A percentile compares a stretch with the other conserved stretches of the same genome.
Conservation (phyloP, 768 basidiomycete species). For the Lentinula sp. region DNA sequence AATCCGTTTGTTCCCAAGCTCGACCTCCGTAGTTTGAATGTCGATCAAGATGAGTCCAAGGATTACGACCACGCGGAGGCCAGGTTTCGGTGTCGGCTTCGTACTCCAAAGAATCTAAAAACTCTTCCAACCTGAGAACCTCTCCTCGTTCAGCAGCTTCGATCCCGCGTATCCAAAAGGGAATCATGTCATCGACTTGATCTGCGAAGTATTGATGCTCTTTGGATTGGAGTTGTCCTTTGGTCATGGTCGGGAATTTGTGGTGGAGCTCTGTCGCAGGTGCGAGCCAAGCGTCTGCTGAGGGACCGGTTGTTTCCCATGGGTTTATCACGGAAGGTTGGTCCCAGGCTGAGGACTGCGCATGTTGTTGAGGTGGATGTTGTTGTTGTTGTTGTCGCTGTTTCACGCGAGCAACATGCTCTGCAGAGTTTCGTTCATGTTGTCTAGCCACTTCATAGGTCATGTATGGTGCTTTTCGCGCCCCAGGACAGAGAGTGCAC, state of each 20-base stretch:
- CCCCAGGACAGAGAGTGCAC: neutral
- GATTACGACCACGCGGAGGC: constrained; percentile 7
- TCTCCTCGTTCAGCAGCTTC: constrained; percentile 41
- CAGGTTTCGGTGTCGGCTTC: constrained; percentile 24
- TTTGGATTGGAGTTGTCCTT: neutral
- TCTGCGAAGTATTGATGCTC: constrained; percentile 26
- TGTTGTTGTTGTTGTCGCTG: neutral
- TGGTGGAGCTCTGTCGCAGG: constrained; percentile 11
- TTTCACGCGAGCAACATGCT: constrained; percentile 7
- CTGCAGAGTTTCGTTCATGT: constrained; percentile 18
- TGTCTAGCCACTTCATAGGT: constrained; percentile 15
- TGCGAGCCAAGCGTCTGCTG: neutral
- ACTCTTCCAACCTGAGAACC: constrained; percentile 36
- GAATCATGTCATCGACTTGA: constrained; percentile 41
- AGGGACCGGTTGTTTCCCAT: neutral
- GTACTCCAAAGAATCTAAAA: constrained; percentile 35
- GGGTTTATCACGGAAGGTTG: neutral
- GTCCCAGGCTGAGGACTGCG: neutral
- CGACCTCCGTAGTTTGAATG: neutral
- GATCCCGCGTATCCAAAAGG: constrained; percentile 48
- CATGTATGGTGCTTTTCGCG: constrained; percentile 7
- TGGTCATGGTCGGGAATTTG: constrained; percentile 10
- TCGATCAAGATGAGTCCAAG: neutral
- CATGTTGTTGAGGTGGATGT: neutral
- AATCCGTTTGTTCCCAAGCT: neutral